Evolutionary conservation across 176 grass and related monocot species (phyloP).

Genomic region (Tuctoria greenei): DNA sequence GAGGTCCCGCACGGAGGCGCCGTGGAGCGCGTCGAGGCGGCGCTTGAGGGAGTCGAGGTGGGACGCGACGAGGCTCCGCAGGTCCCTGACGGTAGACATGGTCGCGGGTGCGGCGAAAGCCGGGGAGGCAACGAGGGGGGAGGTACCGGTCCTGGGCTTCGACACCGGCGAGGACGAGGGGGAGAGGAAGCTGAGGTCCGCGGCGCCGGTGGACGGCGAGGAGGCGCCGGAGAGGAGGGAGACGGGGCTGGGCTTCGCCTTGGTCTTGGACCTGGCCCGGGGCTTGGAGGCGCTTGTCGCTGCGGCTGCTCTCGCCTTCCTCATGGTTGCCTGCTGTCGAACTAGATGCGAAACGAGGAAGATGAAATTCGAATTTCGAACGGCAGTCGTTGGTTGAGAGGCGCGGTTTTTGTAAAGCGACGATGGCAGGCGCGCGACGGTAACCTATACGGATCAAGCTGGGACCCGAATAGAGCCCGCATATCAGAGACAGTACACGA

Average conservation of each 20-base stretch:
- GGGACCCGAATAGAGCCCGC: neutral
- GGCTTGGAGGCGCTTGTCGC: neutral
- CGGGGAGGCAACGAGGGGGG: neutral
- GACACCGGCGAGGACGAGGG: neutral
- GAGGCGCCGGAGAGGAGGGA: no score
- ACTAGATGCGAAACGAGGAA: neutral
- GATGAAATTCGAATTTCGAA: constrained; percentile 25
- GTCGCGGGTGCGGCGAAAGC: neutral
- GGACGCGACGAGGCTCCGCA: constrained; percentile 45
- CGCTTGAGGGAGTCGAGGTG: constrained; percentile 52
- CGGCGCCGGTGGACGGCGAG: neutral
- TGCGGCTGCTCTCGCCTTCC: constrained; percentile 6
- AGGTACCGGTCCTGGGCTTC: constrained; percentile 1
- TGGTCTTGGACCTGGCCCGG: no score
- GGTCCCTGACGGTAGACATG: constrained; percentile 37
- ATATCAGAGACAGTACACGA: neutral
- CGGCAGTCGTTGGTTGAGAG: neutral
- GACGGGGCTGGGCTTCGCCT: no score
- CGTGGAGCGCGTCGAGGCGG: constrained; percentile 49
- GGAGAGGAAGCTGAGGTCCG: constrained; percentile 36
- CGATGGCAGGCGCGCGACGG: neutral
- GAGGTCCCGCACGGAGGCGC: constrained; percentile 31
- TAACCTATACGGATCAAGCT: neutral
- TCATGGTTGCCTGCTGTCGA: constrained; percentile 13
- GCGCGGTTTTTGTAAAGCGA: neutral